Evolutionary conservation across 2,329 filamentous ascomycete genomes (phyloP).

Genomic region (Berkeleyomyces basicola): DNA sequence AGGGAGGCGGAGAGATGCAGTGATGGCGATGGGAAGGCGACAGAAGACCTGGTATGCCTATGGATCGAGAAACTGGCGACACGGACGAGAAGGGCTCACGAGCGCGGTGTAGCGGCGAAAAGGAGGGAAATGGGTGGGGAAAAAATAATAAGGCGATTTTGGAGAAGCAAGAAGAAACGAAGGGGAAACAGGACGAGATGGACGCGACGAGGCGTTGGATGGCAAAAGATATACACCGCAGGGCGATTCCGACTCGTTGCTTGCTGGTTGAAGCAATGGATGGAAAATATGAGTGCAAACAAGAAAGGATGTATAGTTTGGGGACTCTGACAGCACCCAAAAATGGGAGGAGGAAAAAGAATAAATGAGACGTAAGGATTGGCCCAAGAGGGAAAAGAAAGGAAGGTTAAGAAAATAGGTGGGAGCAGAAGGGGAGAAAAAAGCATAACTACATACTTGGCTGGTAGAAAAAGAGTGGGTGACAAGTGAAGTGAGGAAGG

Average conservation of each 20-base stretch:
- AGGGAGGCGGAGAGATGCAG: background rate
- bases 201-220: too few relatives aligned
- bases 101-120: background rate
- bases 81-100: background rate
- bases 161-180: background rate
- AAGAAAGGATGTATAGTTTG: background rate
- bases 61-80: background rate
- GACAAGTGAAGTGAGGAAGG: background rate
- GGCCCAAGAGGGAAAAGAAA: conserved; percentile 1
- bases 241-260: background rate
- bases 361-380: background rate
- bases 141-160: background rate
- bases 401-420: background rate
- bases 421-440: background rate
- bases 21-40: background rate
- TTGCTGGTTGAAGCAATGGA: background rate
- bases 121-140: background rate
- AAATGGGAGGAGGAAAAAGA: background rate
- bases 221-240: too few relatives aligned
- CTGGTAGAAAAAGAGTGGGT: background rate
- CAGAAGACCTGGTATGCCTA: background rate
- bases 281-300: background rate
- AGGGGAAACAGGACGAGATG: background rate
- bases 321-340: too few relatives aligned
- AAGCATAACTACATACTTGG: background rate